Conservation (phyloP, 2,329 filamentous ascomycete genomes). For the Aspergillus brasiliensis region DNA sequence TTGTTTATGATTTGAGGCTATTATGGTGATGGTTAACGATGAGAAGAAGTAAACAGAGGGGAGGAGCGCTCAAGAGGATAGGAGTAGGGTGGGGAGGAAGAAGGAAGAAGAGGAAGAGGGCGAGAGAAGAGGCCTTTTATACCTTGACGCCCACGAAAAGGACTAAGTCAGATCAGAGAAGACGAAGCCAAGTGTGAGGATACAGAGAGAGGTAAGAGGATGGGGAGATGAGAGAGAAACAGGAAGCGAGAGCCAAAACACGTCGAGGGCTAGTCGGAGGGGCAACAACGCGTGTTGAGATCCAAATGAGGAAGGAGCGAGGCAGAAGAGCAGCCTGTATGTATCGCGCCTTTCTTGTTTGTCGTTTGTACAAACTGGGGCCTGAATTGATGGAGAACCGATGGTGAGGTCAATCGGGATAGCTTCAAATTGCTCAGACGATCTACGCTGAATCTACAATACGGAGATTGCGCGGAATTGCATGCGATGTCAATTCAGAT, state of each 20-base stretch:
- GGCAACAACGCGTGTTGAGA: not conserved
- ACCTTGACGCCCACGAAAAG: not conserved
- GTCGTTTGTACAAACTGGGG: not conserved
- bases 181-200: not conserved
- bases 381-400: too few relatives aligned
- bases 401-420: too few relatives aligned
- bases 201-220: not conserved
- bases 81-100: not conserved
- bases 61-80: not conserved
- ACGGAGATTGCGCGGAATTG: too few relatives aligned
- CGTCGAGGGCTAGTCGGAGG: not conserved
- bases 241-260: not conserved
- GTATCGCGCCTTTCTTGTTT: not conserved
- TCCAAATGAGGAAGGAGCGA: not conserved
- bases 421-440: too few relatives aligned
- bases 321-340: not conserved
- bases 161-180: not conserved
- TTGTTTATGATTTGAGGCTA: not conserved
- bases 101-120: not conserved
- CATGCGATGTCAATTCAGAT: too few relatives aligned
- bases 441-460: too few relatives aligned
- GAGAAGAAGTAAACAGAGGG: not conserved
- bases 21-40: not conserved
- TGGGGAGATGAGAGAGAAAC: constrained; percentile 1
- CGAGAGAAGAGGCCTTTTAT: not conserved